Evolutionary conservation across 495 filamentous ascomycete genomes (phyloP).

Genomic region (Physcia stellaris): DNA sequence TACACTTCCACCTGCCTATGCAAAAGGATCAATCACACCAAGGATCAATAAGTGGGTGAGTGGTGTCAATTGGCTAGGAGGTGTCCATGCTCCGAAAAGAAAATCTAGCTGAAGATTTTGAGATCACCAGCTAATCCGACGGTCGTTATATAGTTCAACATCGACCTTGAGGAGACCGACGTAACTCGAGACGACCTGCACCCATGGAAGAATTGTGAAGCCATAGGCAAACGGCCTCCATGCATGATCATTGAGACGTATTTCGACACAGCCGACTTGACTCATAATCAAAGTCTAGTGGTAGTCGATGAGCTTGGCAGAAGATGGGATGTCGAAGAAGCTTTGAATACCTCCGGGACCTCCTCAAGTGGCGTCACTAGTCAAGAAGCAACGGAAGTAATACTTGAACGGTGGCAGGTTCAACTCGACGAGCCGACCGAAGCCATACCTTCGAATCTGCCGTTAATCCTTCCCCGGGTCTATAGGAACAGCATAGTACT

Average conservation of each 20-base stretch:
- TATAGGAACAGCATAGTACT: constrained; percentile 95
- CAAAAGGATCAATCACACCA: constrained; percentile 41
- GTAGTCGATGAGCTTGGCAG: constrained; percentile 79
- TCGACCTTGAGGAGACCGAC: constrained; percentile 86
- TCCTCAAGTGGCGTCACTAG: constrained; percentile 35
- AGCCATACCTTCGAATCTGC: constrained; percentile 48
- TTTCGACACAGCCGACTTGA: constrained; percentile 67
- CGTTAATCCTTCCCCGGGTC: constrained; percentile 62
- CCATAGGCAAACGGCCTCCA: constrained; percentile 63
- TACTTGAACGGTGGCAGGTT: constrained; percentile 83
- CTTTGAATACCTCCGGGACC: constrained; percentile 49
- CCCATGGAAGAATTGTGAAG: constrained; percentile 66
- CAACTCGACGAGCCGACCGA: constrained; percentile 50
- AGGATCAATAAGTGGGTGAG: constrained; percentile 91
- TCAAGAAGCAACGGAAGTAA: constrained; percentile 45
- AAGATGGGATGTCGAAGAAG: constrained; percentile 82
- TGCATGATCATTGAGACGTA: constrained; percentile 84
- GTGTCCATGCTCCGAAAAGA: no score
- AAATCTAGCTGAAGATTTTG: no score
- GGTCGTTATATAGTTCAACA: constrained; percentile 59
- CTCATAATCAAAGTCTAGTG: constrained; percentile 74
- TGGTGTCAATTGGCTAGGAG: no score
- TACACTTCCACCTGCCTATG: constrained; percentile 46
- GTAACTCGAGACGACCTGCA: constrained; percentile 65
- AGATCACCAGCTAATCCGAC: no score